phyloP scores from a whole-genome alignment of 2,329 filamentous ascomycete genomes.

The Phaeoacremonium minimum region DNA sequence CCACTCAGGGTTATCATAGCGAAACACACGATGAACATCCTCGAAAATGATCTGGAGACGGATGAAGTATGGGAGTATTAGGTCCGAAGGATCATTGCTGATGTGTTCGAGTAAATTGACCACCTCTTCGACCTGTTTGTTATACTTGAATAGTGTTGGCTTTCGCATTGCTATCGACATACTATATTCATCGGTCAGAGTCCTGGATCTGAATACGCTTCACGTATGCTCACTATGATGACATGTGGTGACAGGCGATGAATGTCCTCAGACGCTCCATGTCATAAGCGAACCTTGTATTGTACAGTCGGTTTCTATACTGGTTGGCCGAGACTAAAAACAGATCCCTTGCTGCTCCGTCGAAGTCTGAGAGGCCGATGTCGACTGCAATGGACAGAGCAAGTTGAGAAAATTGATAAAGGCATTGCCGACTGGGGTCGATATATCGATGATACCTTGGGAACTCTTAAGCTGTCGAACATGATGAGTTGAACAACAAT shows the following conservation, averaged over 20 bases:
- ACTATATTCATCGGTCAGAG: not conserved
- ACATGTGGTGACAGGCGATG: slow-evolving; percentile 14
- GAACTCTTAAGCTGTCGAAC: not conserved
- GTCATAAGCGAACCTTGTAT: not conserved
- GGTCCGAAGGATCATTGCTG: slow-evolving; percentile 6
- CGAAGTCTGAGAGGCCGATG: slow-evolving; percentile 7
- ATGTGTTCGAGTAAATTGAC: slow-evolving; percentile 7
- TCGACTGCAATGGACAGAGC: slow-evolving; percentile 14
- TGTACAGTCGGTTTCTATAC: not conserved
- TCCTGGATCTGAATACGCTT: not conserved
- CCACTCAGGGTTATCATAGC: slow-evolving; percentile 4
- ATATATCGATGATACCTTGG: slow-evolving; percentile 13
- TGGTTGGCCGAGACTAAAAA: not conserved
- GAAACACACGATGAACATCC: slow-evolving; percentile 12
- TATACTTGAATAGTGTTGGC: slow-evolving; percentile 12
- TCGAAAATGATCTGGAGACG: slow-evolving; percentile 12
- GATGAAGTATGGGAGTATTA: slow-evolving; percentile 9
- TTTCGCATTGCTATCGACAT: slow-evolving; percentile 12
- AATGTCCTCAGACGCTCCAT: slow-evolving; percentile 7
- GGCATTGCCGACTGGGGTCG: slow-evolving; percentile 10
- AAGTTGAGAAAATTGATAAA: slow-evolving; percentile 16
- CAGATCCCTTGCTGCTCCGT: not conserved
- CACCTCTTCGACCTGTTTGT: slow-evolving; percentile 10
- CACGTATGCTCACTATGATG: slow-evolving; percentile 5
- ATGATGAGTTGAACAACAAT: not conserved